Evolutionary conservation across 805 yeast genomes (phyloP).

Genomic region (Hanseniaspora meyeri): DNA sequence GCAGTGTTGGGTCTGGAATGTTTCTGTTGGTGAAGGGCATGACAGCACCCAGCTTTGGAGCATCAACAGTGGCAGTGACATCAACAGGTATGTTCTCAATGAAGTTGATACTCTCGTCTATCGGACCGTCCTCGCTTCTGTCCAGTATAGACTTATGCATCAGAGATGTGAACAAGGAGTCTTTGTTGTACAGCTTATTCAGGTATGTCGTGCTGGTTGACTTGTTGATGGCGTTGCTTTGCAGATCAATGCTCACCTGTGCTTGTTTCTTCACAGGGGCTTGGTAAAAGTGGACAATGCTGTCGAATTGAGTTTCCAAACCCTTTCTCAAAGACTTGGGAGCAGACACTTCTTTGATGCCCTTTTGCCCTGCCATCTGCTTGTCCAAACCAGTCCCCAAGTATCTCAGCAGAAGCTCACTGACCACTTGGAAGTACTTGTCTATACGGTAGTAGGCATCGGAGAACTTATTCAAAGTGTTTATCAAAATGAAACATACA

Average conservation of each 20-base stretch:
- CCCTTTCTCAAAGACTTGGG: conserved; percentile 30
- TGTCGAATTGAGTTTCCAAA: conserved; percentile 46
- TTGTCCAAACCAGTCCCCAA: conserved; percentile 29
- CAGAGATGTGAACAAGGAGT: conserved; percentile 70
- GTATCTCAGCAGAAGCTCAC: conserved; percentile 55
- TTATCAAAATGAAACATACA: conserved; percentile 39
- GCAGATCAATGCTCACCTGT: conserved; percentile 38
- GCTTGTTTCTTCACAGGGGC: conserved; percentile 53
- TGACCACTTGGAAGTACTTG: conserved; percentile 47
- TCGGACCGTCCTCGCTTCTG: conserved; percentile 54
- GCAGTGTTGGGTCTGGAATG: conserved; percentile 38
- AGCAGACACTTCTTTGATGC: conserved; percentile 16
- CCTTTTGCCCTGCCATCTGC: conserved; percentile 24
- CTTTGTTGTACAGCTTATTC: conserved; percentile 27
- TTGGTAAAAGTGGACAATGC: conserved; percentile 42
- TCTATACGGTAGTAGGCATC: conserved; percentile 43
- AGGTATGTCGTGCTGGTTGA: neutral
- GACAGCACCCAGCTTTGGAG: conserved; percentile 35
- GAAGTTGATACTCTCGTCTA: conserved; percentile 49
- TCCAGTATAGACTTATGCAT: conserved; percentile 62
- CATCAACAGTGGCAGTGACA: conserved; percentile 24
- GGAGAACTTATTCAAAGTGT: conserved; percentile 38
- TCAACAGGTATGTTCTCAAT: conserved; percentile 55
- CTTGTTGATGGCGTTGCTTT: neutral
- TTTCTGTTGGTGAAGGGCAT: conserved; percentile 33